A percentile compares a stretch with the other conserved stretches of the same genome.
phyloP scores from a whole-genome alignment of 73 alveolate genomes.

The Urostyla sp. region DNA sequence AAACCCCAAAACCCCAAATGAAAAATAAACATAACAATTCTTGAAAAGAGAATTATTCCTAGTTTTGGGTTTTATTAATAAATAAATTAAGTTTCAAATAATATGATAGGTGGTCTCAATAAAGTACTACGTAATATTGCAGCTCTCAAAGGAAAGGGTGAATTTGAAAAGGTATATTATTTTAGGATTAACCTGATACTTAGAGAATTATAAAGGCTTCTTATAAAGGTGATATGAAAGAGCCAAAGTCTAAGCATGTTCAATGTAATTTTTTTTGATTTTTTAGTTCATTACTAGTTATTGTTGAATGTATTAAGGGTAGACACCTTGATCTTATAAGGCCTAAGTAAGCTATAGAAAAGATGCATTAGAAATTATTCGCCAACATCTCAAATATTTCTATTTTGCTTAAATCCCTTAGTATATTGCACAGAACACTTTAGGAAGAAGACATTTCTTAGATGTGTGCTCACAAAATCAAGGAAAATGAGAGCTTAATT shows the following conservation, averaged over 20 bases:
- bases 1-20: no score
- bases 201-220: slow-evolving; percentile 57
- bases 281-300: slow-evolving; percentile 4
- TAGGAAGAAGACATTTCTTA: slow-evolving; percentile 50
- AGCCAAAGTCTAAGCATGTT: slow-evolving; percentile 61
- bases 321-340: slow-evolving; percentile 31
- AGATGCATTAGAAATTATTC: slow-evolving; percentile 22
- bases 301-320: slow-evolving; percentile 54
- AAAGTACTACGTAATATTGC: slow-evolving; percentile 36
- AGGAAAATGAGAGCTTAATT: slow-evolving; percentile 36
- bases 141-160: slow-evolving; percentile 39
- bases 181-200: neutral
- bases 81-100: neutral
- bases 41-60: no score
- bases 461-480: slow-evolving; percentile 37
- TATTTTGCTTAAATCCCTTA: slow-evolving; percentile 17
- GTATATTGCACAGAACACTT: slow-evolving; percentile 50
- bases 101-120: slow-evolving; percentile 57
- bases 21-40: no score
- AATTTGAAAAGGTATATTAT: slow-evolving; percentile 33
- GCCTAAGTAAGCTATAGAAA: slow-evolving; percentile 41
- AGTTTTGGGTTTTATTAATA: no score
- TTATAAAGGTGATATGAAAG: slow-evolving; percentile 54
- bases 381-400: slow-evolving; percentile 19
- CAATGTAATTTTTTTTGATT: slow-evolving; percentile 24